Evolutionary conservation across 257 asterid genomes (phyloP), one percentile per base, ranked within the genome.

Genomic region (Primulina eburnea): DNA sequence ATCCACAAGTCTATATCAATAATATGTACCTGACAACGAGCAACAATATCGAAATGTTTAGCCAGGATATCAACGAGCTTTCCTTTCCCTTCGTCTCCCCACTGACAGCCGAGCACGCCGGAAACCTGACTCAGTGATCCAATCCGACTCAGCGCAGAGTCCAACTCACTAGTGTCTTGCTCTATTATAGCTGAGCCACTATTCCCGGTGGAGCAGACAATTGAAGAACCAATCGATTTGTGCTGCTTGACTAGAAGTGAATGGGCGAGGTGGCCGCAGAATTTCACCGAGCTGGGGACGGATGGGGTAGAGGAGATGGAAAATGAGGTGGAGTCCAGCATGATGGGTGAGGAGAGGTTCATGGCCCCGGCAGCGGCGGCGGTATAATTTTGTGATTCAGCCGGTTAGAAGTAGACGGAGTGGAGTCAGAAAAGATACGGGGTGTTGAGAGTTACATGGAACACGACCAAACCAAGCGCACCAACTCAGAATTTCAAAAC

Each of bases 71-170:
- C 97, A 5, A 94, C 97, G 62, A 91, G 97, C 77, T 94, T 94
- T 26, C 99, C 97, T 75, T 94, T 94, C 16, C 97, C 97, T 79
- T 94, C 99, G 79, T 94, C 99, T 10, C 99, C 99, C 99, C 97
- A 94, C 77, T 94, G 99, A 64, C 90, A 85, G 30, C 99, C 97
- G 32, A 94, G 83, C 47, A 91, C 97, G 40, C 97, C 99, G 2
- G 99, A 91, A 12, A 94, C 99, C 71, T 94, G 96, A 75, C 96
- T 88, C 80, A 94, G 83, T 1, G 95, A 89, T 38, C 67, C 91
- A 59, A 91, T 91, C 60, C 97, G 88, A 71, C 73, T 76, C 77
- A 66, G 7, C 29, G 69, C 82, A 11, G 75, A 65, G 58, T 67
- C 83, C 17, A 65, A 74, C 18, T 65, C 82, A 37, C 67, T 60